These are phyloP conservation scores for Yamadazyma dushanensis DNA, from an alignment of 1,139 yeast species.

Conservation along the genomic window DNA sequence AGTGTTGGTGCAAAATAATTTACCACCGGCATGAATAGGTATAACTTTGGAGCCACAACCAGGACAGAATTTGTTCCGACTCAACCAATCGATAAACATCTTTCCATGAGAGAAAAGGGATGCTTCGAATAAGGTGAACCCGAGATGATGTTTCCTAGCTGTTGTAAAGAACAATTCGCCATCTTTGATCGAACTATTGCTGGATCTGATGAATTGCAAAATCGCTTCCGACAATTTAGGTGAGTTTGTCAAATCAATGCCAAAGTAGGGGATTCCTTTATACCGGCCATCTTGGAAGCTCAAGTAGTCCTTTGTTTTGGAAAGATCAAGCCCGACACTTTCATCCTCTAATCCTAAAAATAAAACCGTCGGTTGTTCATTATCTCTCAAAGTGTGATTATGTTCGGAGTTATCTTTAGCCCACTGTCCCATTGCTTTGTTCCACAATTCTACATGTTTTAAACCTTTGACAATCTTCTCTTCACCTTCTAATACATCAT, in stretches of 20 bases:
- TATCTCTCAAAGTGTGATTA: slow-evolving; percentile 30
- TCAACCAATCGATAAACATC: slow-evolving; percentile 85
- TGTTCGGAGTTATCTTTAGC: slow-evolving; percentile 35
- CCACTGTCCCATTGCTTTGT: slow-evolving; percentile 25
- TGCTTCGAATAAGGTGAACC: slow-evolving; percentile 50
- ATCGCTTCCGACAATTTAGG: slow-evolving; percentile 25
- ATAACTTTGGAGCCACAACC: slow-evolving; percentile 79
- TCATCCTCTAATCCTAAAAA: slow-evolving; percentile 72
- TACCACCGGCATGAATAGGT: slow-evolving; percentile 81
- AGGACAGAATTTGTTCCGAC: slow-evolving; percentile 75
- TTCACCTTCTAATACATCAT: slow-evolving; percentile 22
- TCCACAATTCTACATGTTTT: slow-evolving; percentile 24
- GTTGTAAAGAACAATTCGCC: slow-evolving; percentile 27
- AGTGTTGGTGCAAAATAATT: slow-evolving; percentile 58
- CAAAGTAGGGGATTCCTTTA: slow-evolving; percentile 75
- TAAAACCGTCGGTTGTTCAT: slow-evolving; percentile 46
- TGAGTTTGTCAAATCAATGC: slow-evolving; percentile 59
- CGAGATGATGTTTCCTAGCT: slow-evolving; percentile 37
- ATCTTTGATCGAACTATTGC: slow-evolving; percentile 10
- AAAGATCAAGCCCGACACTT: slow-evolving; percentile 38
- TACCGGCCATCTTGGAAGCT: slow-evolving; percentile 49
- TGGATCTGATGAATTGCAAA: slow-evolving; percentile 18
- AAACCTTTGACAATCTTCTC: slow-evolving; percentile 19
- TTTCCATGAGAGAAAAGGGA: slow-evolving; percentile 77
- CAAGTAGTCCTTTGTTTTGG: slow-evolving; percentile 21